These are phyloP conservation scores for Fusarium sp. DNA, from an alignment of 2,329 filamentous ascomycete species.

Conservation along the genomic window DNA sequence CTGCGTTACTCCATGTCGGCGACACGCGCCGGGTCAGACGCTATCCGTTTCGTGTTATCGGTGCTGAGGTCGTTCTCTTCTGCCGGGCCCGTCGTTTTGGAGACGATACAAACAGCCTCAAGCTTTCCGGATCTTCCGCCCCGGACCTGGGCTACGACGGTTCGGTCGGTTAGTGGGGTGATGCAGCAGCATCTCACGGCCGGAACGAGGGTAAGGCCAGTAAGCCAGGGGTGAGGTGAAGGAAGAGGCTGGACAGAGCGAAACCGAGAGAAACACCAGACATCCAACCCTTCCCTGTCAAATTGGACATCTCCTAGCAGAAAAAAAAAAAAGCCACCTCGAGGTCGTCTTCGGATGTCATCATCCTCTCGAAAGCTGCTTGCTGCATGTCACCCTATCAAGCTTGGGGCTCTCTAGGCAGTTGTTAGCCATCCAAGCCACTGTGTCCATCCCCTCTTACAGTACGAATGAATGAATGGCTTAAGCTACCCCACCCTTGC, in stretches of 20 bases:
- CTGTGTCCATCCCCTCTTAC: not conserved
- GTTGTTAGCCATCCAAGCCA: not conserved
- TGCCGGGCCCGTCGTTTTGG: not conserved
- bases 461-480: not conserved
- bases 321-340: not conserved
- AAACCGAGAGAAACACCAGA: not conserved
- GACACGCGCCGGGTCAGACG: constrained; percentile 8
- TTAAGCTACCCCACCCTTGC: not conserved
- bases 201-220: constrained; percentile 1
- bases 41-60: constrained; percentile 21
- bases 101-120: constrained; percentile 20
- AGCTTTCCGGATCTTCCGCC: constrained; percentile 41
- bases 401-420: constrained; percentile 1
- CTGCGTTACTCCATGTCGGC: not conserved
- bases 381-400: not conserved
- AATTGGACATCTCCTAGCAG: not conserved
- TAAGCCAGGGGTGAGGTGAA: not conserved
- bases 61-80: not conserved
- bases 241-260: constrained; percentile 3
- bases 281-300: not conserved
- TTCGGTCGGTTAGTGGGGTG: constrained; percentile 21
- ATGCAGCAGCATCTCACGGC: constrained; percentile 29
- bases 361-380: constrained; percentile 7
- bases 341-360: constrained; percentile 18
- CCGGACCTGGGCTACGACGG: constrained; percentile 22